Conservation (phyloP, 495 filamentous ascomycete genomes). For the Aspergillus diversus region DNA sequence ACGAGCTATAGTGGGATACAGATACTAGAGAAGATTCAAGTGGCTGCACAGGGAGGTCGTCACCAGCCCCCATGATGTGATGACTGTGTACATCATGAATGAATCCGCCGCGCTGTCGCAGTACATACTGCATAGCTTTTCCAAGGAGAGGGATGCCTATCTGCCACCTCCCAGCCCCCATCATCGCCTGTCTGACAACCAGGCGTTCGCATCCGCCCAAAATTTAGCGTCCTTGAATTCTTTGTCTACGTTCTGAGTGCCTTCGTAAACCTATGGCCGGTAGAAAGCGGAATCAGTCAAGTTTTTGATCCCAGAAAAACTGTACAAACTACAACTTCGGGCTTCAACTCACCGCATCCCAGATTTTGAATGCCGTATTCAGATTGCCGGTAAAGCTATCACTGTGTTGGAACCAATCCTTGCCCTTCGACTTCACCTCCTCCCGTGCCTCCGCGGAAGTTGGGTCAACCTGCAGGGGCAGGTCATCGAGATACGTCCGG, state of each 20-base stretch:
- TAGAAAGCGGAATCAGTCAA: background rate
- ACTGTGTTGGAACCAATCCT: slow-evolving; percentile 75
- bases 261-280: slow-evolving; percentile 60
- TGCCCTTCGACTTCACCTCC: slow-evolving; percentile 65
- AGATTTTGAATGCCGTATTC: slow-evolving; percentile 77
- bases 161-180: background rate
- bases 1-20: slow-evolving; percentile 4
- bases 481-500: slow-evolving; percentile 90
- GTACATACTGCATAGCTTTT: background rate
- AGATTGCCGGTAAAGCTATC: slow-evolving; percentile 77
- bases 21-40: slow-evolving; percentile 1
- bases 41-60: background rate
- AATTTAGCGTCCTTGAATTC: slow-evolving; percentile 64
- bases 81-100: slow-evolving; percentile 11
- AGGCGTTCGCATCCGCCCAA: slow-evolving; percentile 69
- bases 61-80: background rate
- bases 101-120: background rate
- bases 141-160: background rate
- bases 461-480: slow-evolving; percentile 56
- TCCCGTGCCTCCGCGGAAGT: slow-evolving; percentile 62
- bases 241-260: slow-evolving; percentile 65
- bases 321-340: background rate
- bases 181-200: slow-evolving; percentile 59
- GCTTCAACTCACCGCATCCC: slow-evolving; percentile 67
- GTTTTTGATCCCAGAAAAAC: background rate